phyloP scores from a whole-genome alignment of 768 basidiomycete species.

The Agaricus subrufescens region DNA sequence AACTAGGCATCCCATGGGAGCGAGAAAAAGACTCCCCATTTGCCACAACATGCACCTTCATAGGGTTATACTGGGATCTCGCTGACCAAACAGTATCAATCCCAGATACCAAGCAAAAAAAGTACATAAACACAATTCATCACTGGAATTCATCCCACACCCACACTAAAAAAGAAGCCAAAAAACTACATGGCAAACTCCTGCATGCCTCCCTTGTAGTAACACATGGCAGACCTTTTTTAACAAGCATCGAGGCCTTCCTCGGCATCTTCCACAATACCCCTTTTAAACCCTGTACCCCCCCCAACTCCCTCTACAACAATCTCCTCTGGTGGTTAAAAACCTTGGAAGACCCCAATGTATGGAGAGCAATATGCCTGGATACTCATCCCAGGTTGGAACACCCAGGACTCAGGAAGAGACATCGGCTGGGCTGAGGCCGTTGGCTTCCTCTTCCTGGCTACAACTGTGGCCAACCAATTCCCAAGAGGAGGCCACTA shows the following conservation, averaged over 20 bases:
- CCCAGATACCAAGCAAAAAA: conserved; percentile 12
- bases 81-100: background rate
- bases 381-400: conserved; percentile 21
- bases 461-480: conserved; percentile 6
- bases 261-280: conserved; percentile 17
- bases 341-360: conserved; percentile 11
- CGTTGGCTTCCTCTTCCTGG: conserved; percentile 33
- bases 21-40: conserved; percentile 12
- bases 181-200: background rate
- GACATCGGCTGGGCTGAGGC: conserved; percentile 45
- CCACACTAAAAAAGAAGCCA: conserved; percentile 20
- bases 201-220: background rate
- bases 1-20: conserved; percentile 20
- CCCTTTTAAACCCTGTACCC: conserved; percentile 23
- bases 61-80: background rate
- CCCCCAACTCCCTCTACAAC: background rate
- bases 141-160: conserved; percentile 11
- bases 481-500: background rate
- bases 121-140: conserved; percentile 18
- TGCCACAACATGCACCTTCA: background rate
- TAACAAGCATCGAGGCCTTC: conserved; percentile 15
- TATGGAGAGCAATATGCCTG: conserved; percentile 20
- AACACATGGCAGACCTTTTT: background rate
- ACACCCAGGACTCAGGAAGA: conserved; percentile 6
- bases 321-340: conserved; percentile 28